Evolutionary conservation across 164 flowering plant genomes (phyloP).

Genomic region (Saururus chinensis): DNA sequence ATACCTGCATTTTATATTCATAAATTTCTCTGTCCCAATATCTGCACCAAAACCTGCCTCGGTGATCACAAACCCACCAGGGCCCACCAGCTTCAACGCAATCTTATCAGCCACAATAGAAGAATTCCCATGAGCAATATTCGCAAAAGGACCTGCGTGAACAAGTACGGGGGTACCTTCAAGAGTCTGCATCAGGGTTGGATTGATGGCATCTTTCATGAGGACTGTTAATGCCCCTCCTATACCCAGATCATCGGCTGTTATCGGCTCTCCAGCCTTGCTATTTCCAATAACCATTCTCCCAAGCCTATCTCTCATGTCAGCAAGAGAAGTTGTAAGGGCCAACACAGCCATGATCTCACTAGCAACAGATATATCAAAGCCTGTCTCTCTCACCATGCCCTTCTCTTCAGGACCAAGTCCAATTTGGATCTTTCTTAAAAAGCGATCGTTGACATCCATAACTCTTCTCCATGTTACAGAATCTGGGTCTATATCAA

Average conservation of each 20-base stretch:
- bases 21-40: conserved; percentile 95
- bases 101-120: conserved; percentile 93
- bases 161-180: conserved; percentile 98
- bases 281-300: conserved; percentile 95
- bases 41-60: conserved; percentile 99
- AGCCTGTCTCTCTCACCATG: conserved; percentile 93
- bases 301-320: conserved; percentile 96
- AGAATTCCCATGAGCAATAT: conserved; percentile 99
- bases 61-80: conserved; percentile 95
- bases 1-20: conserved; percentile 89
- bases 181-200: conserved; percentile 96
- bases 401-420: conserved; percentile 99
- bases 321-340: conserved; percentile 82
- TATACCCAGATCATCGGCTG: conserved; percentile 96
- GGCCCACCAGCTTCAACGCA: conserved; percentile 85
- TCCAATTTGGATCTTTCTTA: conserved; percentile 83
- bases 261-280: conserved; percentile 84
- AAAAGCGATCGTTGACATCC: conserved; percentile 95
- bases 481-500: conserved; percentile 84
- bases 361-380: conserved; percentile 99
- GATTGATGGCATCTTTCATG: conserved; percentile 98
- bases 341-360: conserved; percentile 99
- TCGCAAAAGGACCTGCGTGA: conserved; percentile 99
- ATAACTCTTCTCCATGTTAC: conserved; percentile 96
- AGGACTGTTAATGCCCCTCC: conserved; percentile 96